These are phyloP conservation scores for Metschnikowia aberdeeniae DNA, from an alignment of 805 yeast genomes.

Conservation along the genomic window DNA sequence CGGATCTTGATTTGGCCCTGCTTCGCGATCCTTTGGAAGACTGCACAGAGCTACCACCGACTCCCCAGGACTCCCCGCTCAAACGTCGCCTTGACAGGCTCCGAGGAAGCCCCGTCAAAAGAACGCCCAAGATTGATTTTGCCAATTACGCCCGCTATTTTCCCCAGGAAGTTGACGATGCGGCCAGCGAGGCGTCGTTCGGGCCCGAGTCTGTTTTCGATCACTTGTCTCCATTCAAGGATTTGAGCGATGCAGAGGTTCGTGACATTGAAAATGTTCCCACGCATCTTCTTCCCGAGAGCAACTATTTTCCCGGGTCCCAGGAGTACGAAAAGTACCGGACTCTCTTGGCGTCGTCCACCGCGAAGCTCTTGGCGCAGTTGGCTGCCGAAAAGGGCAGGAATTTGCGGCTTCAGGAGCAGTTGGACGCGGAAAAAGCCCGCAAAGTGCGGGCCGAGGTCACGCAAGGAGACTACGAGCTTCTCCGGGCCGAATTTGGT, in stretches of 20 bases:
- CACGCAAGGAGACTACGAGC: constrained; percentile 11
- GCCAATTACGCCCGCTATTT: not conserved
- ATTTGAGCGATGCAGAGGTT: not conserved
- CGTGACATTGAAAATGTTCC: constrained; percentile 1
- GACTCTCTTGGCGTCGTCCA: constrained; percentile 23
- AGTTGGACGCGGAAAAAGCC: constrained; percentile 4
- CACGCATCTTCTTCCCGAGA: not conserved
- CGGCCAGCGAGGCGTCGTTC: constrained; percentile 1
- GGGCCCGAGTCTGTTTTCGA: constrained; percentile 1
- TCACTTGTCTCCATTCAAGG: constrained; percentile 1
- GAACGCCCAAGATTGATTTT: not conserved
- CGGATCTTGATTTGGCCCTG: not conserved
- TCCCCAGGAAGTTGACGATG: not conserved
- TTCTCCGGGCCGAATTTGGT: constrained; percentile 1
- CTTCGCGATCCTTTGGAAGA: constrained; percentile 10
- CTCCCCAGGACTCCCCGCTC: constrained; percentile 9
- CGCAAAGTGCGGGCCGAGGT: not conserved
- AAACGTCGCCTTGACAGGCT: constrained; percentile 10
- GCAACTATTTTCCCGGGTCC: constrained; percentile 5
- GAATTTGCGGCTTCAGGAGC: constrained; percentile 3
- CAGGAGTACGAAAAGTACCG: constrained; percentile 28
- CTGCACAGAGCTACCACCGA: constrained; percentile 8
- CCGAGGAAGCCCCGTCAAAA: constrained; percentile 14
- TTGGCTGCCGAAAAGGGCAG: constrained; percentile 10
- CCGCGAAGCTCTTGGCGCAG: constrained; percentile 23